Percentiles rank a stretch among this genome's conserved stretches.
These are phyloP conservation scores for Plectosphaerella cucumerina DNA, from an alignment of 2,329 filamentous ascomycete genomes.

Conservation along the genomic window DNA sequence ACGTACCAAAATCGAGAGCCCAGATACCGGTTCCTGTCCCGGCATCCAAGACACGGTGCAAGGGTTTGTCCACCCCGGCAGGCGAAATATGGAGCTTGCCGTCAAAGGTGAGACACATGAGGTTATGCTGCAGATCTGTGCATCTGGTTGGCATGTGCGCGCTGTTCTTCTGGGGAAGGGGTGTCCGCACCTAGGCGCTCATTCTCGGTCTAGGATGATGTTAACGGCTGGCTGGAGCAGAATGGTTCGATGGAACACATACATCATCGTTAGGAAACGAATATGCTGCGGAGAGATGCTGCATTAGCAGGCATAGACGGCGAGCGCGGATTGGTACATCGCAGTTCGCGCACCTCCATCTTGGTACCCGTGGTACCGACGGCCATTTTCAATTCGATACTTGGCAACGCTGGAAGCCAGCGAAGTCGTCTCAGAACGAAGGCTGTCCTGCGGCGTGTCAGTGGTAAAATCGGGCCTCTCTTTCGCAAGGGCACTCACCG, in stretches of 20 bases:
- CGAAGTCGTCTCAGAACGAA: no score
- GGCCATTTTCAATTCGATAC: constrained; percentile 31
- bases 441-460: no score
- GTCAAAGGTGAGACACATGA: constrained; percentile 18
- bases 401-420: constrained; percentile 29
- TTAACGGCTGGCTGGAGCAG: no score
- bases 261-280: constrained; percentile 20
- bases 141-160: no score
- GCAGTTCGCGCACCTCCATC: constrained; percentile 10
- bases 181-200: constrained; percentile 14
- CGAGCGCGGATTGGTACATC: no score
- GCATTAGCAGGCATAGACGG: neutral
- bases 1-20: constrained; percentile 40
- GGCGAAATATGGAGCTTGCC: constrained; percentile 16
- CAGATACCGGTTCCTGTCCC: no score
- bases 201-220: constrained; percentile 10
- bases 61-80: constrained; percentile 6
- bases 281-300: constrained; percentile 14
- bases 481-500: no score
- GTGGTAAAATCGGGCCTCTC: no score
- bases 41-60: constrained; percentile 33
- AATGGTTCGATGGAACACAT: neutral
- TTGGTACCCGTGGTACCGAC: constrained; percentile 30
- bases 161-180: no score
- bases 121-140: constrained; percentile 22